Conservation (phyloP, 805 yeast genomes). For the Teunomyces cretensis region DNA sequence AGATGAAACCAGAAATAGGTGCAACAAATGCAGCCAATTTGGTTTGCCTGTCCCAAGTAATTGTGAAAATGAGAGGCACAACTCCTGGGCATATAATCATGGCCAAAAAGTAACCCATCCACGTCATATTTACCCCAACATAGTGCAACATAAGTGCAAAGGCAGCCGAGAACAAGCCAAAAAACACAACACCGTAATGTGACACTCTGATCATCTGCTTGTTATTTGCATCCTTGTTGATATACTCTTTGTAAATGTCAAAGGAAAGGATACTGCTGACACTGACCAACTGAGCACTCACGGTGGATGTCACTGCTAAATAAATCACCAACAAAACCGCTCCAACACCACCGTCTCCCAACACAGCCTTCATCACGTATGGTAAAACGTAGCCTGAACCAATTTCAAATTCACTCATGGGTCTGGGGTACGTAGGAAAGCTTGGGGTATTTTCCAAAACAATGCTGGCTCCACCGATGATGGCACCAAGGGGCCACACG, state of each 20-base stretch:
- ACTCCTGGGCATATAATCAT: conserved; percentile 7
- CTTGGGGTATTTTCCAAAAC: conserved; percentile 22
- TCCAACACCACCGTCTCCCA: conserved; percentile 32
- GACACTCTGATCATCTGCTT: conserved; percentile 6
- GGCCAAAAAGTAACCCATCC: conserved; percentile 7
- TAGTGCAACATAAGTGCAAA: conserved; percentile 32
- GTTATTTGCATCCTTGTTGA: conserved; percentile 4
- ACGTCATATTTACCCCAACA: conserved; percentile 27
- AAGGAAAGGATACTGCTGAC: conserved; percentile 4
- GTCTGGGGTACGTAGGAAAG: conserved; percentile 34
- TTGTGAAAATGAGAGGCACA: conserved; percentile 3
- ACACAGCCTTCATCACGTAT: conserved; percentile 28
- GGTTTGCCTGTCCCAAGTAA: conserved; percentile 6
- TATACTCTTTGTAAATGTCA: conserved; percentile 7
- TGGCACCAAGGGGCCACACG: conserved; percentile 38
- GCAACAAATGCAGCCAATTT: conserved; percentile 3
- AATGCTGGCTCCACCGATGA: conserved; percentile 32
- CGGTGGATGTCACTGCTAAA: conserved; percentile 7
- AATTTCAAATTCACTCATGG: conserved; percentile 26
- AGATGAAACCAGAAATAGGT: conserved; percentile 2
- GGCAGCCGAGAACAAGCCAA: conserved; percentile 36
- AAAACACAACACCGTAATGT: conserved; percentile 9
- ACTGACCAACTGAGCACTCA: conserved; percentile 6
- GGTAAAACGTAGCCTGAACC: conserved; percentile 31
- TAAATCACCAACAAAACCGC: conserved; percentile 12